These are phyloP conservation scores for Rhodamnia rubescens DNA, from an alignment of 345 rosid genomes.

Conservation along the genomic window DNA sequence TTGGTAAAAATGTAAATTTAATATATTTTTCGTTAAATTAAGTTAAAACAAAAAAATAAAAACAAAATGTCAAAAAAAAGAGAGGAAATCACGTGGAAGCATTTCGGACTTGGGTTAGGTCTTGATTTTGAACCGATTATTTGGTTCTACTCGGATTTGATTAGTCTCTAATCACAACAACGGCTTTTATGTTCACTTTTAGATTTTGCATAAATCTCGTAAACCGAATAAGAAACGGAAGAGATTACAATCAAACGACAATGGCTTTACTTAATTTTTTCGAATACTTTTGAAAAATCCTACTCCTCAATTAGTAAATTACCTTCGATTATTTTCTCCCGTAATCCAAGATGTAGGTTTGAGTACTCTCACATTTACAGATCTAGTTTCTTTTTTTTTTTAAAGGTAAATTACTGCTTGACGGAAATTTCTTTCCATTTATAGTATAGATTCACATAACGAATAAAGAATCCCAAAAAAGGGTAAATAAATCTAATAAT, in stretches of 20 bases:
- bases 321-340: not conserved
- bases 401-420: not conserved
- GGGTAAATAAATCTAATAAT: not conserved
- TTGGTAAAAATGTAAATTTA: too few species aligned
- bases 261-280: not conserved
- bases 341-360: not conserved
- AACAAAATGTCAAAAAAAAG: too few species aligned
- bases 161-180: not conserved
- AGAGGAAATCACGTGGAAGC: too few species aligned
- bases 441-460: not conserved
- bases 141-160: fast-evolving
- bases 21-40: too few species aligned
- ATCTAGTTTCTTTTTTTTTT: not conserved
- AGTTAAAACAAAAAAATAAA: too few species aligned
- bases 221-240: not conserved
- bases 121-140: fast-evolving
- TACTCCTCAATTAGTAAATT: not conserved
- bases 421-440: not conserved
- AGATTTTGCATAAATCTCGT: not conserved
- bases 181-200: fast-evolving
- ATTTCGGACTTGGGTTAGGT: fast-evolving
- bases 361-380: not conserved
- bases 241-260: not conserved
- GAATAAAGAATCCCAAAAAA: not conserved
- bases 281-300: fast-evolving